Percentiles rank a stretch among this genome's conserved stretches.
Conservation (phyloP, 257 asterid genomes). For the Gynochthodes officinalis region DNA sequence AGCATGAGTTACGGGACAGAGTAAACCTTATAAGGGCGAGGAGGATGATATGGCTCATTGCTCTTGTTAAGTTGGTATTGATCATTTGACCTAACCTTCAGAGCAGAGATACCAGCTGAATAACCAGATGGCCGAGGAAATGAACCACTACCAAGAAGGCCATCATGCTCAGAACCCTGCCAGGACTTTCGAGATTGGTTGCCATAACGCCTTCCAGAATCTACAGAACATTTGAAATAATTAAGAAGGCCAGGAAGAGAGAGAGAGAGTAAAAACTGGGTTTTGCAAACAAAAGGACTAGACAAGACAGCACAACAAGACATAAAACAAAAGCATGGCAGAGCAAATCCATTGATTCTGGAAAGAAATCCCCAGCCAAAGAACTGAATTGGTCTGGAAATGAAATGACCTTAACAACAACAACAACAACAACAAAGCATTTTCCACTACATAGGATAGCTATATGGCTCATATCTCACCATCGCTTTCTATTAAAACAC, state of each 20-base stretch:
- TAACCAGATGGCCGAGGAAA: slow-evolving; percentile 76
- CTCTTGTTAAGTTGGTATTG: slow-evolving; percentile 59
- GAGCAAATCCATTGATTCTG: neutral
- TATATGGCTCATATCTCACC: too few relatives aligned
- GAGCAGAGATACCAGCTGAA: slow-evolving; percentile 55
- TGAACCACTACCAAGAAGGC: slow-evolving; percentile 98
- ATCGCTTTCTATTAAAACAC: too few relatives aligned
- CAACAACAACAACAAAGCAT: too few relatives aligned
- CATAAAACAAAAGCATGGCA: neutral
- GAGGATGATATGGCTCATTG: slow-evolving; percentile 94
- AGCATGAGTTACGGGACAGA: slow-evolving; percentile 2
- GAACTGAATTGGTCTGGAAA: neutral
- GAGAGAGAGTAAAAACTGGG: neutral
- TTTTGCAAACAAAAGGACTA: neutral
- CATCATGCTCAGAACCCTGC: slow-evolving; percentile 93
- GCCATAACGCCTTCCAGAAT: slow-evolving; percentile 65
- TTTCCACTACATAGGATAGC: too few relatives aligned
- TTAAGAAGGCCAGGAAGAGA: neutral
- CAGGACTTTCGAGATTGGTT: slow-evolving; percentile 63
- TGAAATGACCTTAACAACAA: too few relatives aligned
- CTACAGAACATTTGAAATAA: slow-evolving; percentile 32
- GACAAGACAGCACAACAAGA: neutral
- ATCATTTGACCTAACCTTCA: slow-evolving; percentile 58
- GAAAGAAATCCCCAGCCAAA: neutral
- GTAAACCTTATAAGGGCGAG: slow-evolving; percentile 92